Evolutionary conservation across 768 basidiomycete species (phyloP).

Genomic region (Leccinum truebloodii): DNA sequence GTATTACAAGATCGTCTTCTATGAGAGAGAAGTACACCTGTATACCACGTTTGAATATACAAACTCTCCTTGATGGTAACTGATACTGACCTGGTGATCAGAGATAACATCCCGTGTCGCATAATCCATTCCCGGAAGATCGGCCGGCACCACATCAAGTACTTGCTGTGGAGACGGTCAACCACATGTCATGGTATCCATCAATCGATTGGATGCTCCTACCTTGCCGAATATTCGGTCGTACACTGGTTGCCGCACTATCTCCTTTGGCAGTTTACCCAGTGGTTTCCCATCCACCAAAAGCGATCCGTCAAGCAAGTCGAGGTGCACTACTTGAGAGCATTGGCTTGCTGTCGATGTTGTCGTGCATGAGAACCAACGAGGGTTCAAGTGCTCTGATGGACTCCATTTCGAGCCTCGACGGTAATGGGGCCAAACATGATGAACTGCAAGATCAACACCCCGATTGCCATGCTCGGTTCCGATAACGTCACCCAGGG

Average conservation of each 20-base stretch:
- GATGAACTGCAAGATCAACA: constrained; percentile 16
- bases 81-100: constrained; percentile 19
- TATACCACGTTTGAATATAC: not conserved
- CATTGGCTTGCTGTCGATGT: not conserved
- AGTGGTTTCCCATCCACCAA: constrained; percentile 27
- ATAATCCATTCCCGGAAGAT: constrained; percentile 27
- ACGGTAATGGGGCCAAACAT: not conserved
- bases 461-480: constrained; percentile 1
- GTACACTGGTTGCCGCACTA: constrained; percentile 22
- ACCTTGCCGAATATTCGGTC: constrained; percentile 23
- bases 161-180: constrained; percentile 16
- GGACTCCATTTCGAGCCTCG: not conserved
- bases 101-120: constrained; percentile 18
- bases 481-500: constrained; percentile 7
- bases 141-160: constrained; percentile 19
- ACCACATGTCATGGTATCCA: not conserved
- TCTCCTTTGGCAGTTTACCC: constrained; percentile 21
- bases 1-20: constrained; percentile 20
- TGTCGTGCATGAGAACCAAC: constrained; percentile 24
- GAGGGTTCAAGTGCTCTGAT: constrained; percentile 1
- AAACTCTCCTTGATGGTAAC: not conserved
- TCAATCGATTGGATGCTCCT: not conserved
- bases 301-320: constrained; percentile 27
- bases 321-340: constrained; percentile 24
- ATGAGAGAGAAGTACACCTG: constrained; percentile 28